phyloP scores from a whole-genome alignment of 2,329 filamentous ascomycete genomes.

The Fusarium scirpi region DNA sequence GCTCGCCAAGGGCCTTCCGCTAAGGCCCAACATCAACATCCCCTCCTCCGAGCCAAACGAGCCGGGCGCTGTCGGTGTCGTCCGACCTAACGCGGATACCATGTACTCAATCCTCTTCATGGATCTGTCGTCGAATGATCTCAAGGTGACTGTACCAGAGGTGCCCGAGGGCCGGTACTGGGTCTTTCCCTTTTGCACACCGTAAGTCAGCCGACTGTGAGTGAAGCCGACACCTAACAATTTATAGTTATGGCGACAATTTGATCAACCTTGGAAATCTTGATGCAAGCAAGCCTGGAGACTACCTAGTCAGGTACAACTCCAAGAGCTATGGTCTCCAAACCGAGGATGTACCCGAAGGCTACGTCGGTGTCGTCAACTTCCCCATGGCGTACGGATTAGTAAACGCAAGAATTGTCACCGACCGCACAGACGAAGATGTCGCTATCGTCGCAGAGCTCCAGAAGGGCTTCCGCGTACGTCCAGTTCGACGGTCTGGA shows the following conservation, averaged over 20 bases:
- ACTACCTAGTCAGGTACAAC: neutral
- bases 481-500: neutral
- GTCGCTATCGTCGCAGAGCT: neutral
- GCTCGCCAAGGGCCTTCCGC: neutral
- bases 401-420: neutral
- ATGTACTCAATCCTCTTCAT: neutral
- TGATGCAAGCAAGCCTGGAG: neutral
- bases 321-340: neutral
- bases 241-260: neutral
- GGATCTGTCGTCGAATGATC: neutral
- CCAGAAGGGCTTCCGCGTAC: neutral
- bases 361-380: neutral
- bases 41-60: neutral
- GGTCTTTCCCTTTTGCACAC: neutral
- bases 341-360: neutral
- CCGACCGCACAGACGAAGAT: neutral
- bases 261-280: neutral
- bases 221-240: rapidly evolving
- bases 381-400: neutral
- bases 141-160: neutral
- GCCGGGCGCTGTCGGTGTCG: neutral
- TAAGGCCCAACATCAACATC: neutral
- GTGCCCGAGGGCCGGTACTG: neutral
- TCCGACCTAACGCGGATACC: neutral
- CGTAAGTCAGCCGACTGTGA: neutral